A percentile compares a stretch with the other conserved stretches of the same genome.
Conservation (phyloP, 441 rosid species). For the Raphanus hybrid region DNA sequence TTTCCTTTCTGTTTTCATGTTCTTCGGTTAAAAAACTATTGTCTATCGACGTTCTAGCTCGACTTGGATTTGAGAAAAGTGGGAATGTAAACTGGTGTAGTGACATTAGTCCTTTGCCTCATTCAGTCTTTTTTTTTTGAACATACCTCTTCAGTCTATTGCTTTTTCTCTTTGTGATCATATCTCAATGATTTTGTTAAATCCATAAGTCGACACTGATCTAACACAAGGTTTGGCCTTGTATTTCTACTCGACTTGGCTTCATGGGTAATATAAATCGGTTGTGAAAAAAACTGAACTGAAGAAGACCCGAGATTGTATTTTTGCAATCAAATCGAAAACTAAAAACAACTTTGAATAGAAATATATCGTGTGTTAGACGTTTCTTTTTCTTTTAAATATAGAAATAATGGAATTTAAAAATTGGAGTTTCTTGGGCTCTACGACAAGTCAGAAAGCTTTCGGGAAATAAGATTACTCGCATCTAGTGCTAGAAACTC, state of each 20-base stretch:
- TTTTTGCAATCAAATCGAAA: no score
- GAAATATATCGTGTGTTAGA: not conserved
- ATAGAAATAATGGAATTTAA: not conserved
- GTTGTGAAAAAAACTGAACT: no score
- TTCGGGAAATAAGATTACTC: no score
- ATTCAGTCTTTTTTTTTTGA: not conserved
- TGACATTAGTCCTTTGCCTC: not conserved
- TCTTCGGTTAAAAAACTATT: slow-evolving; percentile 7
- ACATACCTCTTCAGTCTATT: not conserved
- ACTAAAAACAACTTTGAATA: not conserved
- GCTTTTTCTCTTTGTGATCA: not conserved
- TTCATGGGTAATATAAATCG: no score
- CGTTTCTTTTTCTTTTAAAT: not conserved
- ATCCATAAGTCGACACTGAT: no score
- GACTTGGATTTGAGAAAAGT: slow-evolving; percentile 24
- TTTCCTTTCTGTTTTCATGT: slow-evolving; percentile 17
- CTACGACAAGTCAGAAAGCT: not conserved
- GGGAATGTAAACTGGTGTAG: slow-evolving; percentile 25
- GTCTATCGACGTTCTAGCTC: slow-evolving; percentile 9
- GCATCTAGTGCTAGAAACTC: no score
- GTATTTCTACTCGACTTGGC: no score
- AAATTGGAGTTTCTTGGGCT: not conserved
- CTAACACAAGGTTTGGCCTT: no score
- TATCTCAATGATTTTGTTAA: no score
- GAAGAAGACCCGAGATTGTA: no score